phyloP scores from a whole-genome alignment of 2,329 filamentous ascomycete genomes.

The Zarea fungicola region DNA sequence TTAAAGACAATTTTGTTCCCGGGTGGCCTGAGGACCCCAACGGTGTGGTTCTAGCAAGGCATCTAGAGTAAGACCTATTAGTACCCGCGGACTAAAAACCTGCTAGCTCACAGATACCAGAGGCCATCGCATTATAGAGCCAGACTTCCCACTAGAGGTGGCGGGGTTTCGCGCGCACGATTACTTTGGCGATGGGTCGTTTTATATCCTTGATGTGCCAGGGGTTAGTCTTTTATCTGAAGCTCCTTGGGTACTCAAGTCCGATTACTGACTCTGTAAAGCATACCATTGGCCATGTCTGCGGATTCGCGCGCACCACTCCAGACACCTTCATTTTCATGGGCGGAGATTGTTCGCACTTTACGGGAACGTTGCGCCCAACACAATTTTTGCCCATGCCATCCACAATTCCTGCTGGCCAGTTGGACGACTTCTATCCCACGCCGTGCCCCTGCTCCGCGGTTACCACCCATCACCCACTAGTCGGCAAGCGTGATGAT shows the following conservation, averaged over 20 bases:
- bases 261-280: background rate
- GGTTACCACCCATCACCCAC: constrained; percentile 1
- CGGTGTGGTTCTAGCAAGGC: constrained; percentile 28
- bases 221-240: constrained; percentile 19
- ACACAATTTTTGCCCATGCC: constrained; percentile 30
- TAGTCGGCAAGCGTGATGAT: background rate
- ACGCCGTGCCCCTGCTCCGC: constrained; percentile 1
- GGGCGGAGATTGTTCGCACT: constrained; percentile 39
- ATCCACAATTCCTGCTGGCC: constrained; percentile 17
- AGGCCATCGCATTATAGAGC: constrained; percentile 23
- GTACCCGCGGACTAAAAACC: too few relatives aligned
- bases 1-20: constrained; percentile 40
- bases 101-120: constrained; percentile 11
- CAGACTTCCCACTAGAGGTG: constrained; percentile 27
- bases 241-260: too few relatives aligned
- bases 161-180: constrained; percentile 34
- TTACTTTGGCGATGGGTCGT: constrained; percentile 37
- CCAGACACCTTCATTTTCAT: constrained; percentile 36
- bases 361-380: constrained; percentile 32
- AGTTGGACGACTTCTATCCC: background rate
- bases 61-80: constrained; percentile 22
- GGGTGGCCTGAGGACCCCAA: constrained; percentile 38
- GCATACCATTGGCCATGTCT: constrained; percentile 37
- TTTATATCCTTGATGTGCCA: constrained; percentile 37
- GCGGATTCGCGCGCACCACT: constrained; percentile 34